phyloP scores from a whole-genome alignment of 805 yeast species.

The Candida railenensis region DNA sequence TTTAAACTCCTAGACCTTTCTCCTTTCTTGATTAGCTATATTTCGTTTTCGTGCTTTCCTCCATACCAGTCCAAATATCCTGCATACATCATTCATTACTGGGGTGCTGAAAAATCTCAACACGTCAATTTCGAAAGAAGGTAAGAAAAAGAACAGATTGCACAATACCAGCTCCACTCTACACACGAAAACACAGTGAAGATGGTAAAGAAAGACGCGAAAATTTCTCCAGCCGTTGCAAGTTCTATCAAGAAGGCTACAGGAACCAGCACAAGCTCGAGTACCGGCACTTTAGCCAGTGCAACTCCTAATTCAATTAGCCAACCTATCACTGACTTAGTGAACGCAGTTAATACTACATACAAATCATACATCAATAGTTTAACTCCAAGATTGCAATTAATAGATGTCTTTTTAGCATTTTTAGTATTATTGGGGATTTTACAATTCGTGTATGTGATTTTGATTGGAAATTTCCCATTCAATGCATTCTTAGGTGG shows the following conservation, averaged over 20 bases:
- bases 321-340: constrained; percentile 21
- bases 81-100: too few species aligned
- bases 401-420: constrained; percentile 75
- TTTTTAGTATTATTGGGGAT: constrained; percentile 75
- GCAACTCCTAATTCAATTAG: constrained; percentile 4
- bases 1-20: too few species aligned
- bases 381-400: constrained; percentile 49
- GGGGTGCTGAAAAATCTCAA: background rate
- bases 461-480: constrained; percentile 85
- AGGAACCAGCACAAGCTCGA: constrained; percentile 16
- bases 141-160: background rate
- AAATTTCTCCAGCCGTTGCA: constrained; percentile 4
- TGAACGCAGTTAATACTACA: constrained; percentile 31
- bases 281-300: constrained; percentile 6
- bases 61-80: too few species aligned
- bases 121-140: background rate
- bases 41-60: too few species aligned
- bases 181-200: background rate
- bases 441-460: constrained; percentile 75
- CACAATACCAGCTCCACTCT: background rate
- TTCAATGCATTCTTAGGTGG: constrained; percentile 97
- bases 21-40: too few species aligned
- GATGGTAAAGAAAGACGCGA: constrained; percentile 42
- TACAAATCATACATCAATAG: constrained; percentile 30
- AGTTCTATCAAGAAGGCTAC: background rate